Conservation (phyloP, 306 rosid genomes). For the Sesbania bispinosa region DNA sequence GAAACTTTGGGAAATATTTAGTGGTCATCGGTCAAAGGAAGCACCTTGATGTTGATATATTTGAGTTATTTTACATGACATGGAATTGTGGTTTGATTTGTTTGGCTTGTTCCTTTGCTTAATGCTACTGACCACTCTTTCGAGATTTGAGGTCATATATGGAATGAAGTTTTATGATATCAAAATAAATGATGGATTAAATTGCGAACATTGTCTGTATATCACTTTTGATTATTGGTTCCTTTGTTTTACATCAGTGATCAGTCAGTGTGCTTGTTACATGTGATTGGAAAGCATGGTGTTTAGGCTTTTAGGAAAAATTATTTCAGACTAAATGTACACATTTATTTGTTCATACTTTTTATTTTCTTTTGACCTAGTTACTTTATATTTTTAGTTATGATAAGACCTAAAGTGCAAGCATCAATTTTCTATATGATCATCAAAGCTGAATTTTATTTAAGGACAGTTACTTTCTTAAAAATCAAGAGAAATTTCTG, state of each 20-base stretch:
- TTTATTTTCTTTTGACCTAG: neutral
- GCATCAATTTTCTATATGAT: neutral
- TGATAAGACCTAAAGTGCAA: neutral
- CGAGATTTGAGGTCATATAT: neutral
- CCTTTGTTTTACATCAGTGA: neutral
- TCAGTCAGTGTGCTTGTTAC: neutral
- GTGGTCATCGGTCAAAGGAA: neutral
- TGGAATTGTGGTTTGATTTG: neutral
- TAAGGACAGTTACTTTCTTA: neutral
- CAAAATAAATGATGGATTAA: neutral
- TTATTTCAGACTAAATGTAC: no score
- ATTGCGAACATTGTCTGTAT: neutral
- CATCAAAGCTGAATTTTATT: neutral
- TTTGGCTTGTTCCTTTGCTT: neutral
- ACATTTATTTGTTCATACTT: neutral
- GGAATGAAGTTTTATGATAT: neutral
- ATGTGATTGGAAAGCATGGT: neutral
- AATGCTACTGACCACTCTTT: neutral
- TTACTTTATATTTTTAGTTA: neutral
- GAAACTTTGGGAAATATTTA: neutral
- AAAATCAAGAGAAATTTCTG: neutral
- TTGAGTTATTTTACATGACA: neutral
- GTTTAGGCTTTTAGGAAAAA: no score
- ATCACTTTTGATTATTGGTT: neutral
- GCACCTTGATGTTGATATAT: neutral